Base-by-base conservation (phyloP, 2,329 filamentous ascomycete genomes). In the Cadophora malorum region DNA sequence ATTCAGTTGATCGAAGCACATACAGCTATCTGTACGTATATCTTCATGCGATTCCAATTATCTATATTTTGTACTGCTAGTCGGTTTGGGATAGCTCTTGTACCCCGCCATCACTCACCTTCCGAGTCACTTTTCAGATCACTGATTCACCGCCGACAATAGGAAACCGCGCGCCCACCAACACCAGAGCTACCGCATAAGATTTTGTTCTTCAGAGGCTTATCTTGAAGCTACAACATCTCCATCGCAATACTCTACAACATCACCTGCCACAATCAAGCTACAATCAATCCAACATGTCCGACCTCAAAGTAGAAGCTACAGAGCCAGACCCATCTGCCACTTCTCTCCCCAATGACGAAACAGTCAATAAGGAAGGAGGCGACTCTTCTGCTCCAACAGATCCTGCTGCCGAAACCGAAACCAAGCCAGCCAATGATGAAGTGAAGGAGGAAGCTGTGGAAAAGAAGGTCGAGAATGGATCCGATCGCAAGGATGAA, bases 21-120 rank as follows among this genome's bases (percentile, higher is more conserved):
- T 58, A 25, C 28, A 47, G 21, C 7, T 47, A 25, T 19, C 33
- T 21, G 63, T 64, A 64, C 58, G 63, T 64, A 9, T 6, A 33
- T 47, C 52, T 16, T 8, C 45, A 23, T 47, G 63, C 63, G 52
- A 49, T 23, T 3, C 16, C 14, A 33, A 14, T 49, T 12, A 2
- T 14, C 6, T n/a, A 1, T 31, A 33, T 10, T 14, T 38, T 14
- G 8, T 38, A 38, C 25, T 56, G 23, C 16, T 45, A 16, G 10
- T 56, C 23, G 21, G 21, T 64, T 31, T 49, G 35, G 41, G 21
- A 12, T 58, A 28, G 64, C 67, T 59, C 63, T 58, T 70, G 63
- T 59, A 74, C 74, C 74, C 74, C 74, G 74, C 74, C 71, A 73
- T 75, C 55, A 19, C 28, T 55, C 52, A 55, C 55, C 56, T 65